These are phyloP conservation scores for Raddia distichophylla DNA, from an alignment of 176 grass and related monocot genomes.

Conservation along the genomic window DNA sequence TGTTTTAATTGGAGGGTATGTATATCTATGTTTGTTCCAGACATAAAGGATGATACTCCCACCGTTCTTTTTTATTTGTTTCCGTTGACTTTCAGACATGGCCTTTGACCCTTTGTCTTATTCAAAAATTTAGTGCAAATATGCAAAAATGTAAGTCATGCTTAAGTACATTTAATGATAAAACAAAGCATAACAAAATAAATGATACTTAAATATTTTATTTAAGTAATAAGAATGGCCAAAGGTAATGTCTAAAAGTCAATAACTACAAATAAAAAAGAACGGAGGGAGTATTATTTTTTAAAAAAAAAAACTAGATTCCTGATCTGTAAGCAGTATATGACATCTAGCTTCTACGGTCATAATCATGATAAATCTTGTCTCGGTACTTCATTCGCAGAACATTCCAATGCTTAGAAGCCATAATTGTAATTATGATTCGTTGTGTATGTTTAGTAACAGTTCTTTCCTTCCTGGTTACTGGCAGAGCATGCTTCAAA, in stretches of 20 bases:
- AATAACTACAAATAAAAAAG: too few species aligned
- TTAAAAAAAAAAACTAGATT: background rate
- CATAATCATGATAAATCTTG: background rate
- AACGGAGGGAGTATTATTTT: too few species aligned
- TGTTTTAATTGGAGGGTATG: background rate
- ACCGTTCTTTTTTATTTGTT: too few species aligned
- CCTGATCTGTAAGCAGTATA: background rate
- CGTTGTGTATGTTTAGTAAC: background rate
- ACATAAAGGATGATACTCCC: background rate
- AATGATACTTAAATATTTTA: too few species aligned
- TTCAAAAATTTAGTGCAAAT: too few species aligned
- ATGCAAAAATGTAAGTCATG: too few species aligned
- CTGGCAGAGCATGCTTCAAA: conserved; percentile 67
- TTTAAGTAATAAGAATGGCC: too few species aligned
- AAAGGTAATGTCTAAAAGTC: too few species aligned
- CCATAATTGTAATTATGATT: background rate
- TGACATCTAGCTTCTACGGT: background rate
- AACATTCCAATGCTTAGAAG: background rate
- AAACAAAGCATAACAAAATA: too few species aligned
- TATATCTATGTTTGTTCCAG: conserved; percentile 17
- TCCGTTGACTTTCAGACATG: too few species aligned
- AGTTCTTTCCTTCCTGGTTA: conserved; percentile 17
- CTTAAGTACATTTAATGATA: too few species aligned
- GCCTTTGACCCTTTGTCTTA: too few species aligned
- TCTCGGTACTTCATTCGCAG: background rate